Evolutionary conservation across 164 flowering plant genomes (phyloP).

Genomic region (Buxus sempervirens): DNA sequence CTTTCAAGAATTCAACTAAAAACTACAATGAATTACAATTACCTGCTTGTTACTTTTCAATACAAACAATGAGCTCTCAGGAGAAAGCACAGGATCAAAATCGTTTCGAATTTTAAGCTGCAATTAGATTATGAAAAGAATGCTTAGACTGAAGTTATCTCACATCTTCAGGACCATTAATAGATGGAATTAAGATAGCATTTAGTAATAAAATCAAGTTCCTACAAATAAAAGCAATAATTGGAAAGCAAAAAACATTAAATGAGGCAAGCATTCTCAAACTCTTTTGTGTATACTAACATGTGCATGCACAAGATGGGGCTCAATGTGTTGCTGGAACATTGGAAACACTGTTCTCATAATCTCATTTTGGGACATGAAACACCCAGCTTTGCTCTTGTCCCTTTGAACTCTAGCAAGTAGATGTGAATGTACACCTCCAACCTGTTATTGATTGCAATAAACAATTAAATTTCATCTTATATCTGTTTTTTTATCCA

Average conservation of each 20-base stretch:
- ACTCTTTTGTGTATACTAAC: constrained; percentile 45
- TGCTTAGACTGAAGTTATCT: not conserved
- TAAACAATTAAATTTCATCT: constrained; percentile 6
- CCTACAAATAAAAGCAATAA: too few species aligned
- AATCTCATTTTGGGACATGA: constrained; percentile 85
- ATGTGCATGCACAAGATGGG: constrained; percentile 99
- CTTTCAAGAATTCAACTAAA: not conserved
- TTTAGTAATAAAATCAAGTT: too few species aligned
- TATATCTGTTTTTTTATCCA: not conserved
- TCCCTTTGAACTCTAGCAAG: constrained; percentile 97
- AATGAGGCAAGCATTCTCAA: not conserved
- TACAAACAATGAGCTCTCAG: constrained; percentile 96
- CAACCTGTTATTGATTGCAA: constrained; percentile 59
- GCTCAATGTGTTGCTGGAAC: constrained; percentile 97
- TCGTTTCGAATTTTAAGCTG: constrained; percentile 98
- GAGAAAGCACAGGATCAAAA: constrained; percentile 98
- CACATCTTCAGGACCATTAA: not conserved
- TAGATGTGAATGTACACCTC: constrained; percentile 98
- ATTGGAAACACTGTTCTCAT: constrained; percentile 96
- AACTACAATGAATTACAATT: constrained; percentile 9
- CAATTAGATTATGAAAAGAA: constrained; percentile 12
- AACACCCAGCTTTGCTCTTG: constrained; percentile 73
- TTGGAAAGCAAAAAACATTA: too few species aligned
- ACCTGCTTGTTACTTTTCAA: constrained; percentile 95
- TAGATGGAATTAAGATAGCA: too few species aligned